Conservation (phyloP, 441 rosid species). For the Gossypium davidsonii region DNA sequence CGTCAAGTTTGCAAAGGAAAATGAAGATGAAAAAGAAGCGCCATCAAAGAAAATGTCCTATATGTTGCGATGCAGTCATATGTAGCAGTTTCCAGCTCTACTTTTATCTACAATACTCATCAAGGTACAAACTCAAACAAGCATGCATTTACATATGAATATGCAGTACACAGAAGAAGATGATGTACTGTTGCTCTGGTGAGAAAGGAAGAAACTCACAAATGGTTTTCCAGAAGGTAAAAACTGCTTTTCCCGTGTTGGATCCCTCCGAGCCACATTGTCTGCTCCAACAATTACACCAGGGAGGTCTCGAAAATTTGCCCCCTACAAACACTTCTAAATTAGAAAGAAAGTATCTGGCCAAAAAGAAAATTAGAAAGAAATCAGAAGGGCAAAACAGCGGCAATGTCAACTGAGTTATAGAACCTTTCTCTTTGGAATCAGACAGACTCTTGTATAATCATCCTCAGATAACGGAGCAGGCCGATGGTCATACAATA, state of each 20-base stretch:
- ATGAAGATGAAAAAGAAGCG: background rate
- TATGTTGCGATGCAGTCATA: background rate
- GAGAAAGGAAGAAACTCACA: conserved; percentile 36
- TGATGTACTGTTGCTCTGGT: background rate
- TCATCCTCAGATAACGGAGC: conserved; percentile 44
- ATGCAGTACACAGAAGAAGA: background rate
- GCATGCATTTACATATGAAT: background rate
- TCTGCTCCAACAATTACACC: conserved; percentile 63
- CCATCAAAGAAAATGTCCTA: background rate
- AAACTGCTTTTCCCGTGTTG: conserved; percentile 31
- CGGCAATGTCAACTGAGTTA: background rate
- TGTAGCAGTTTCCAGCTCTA: too few species aligned
- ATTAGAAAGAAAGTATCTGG: conserved; percentile 20
- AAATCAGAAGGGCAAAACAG: background rate
- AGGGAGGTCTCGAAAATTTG: conserved; percentile 84
- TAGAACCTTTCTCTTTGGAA: conserved; percentile 78
- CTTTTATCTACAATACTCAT: too few species aligned
- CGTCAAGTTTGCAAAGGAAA: background rate
- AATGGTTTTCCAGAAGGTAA: conserved; percentile 80
- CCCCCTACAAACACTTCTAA: conserved; percentile 50
- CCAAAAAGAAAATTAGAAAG: too few species aligned
- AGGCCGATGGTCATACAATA: conserved; percentile 73
- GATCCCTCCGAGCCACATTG: conserved; percentile 58
- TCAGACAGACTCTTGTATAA: conserved; percentile 58
- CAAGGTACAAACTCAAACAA: background rate